These are phyloP conservation scores for Tetrapisispora iriomotensis DNA, from an alignment of 805 yeast species.

Conservation along the genomic window DNA sequence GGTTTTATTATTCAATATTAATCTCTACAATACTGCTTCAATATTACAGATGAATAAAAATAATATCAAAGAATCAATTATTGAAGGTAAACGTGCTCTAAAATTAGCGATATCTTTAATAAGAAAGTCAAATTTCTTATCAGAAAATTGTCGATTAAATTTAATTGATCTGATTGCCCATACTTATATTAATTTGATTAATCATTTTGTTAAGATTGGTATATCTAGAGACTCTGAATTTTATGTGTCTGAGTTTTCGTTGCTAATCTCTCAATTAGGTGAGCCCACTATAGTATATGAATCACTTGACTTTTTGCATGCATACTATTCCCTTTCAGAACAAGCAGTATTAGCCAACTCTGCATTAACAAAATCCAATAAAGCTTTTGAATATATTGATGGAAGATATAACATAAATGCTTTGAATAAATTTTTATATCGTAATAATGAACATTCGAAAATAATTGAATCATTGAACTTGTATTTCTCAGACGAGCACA, in stretches of 20 bases:
- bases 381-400: constrained; percentile 19
- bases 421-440: constrained; percentile 12
- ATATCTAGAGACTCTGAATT: constrained; percentile 48
- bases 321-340: constrained; percentile 17
- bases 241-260: constrained; percentile 41
- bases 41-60: constrained; percentile 11
- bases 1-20: constrained; percentile 23
- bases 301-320: constrained; percentile 11
- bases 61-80: constrained; percentile 18
- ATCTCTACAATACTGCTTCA: constrained; percentile 14
- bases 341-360: constrained; percentile 7
- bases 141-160: constrained; percentile 30
- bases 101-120: constrained; percentile 45
- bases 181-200: constrained; percentile 34
- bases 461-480: constrained; percentile 12
- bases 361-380: constrained; percentile 12
- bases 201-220: constrained; percentile 40
- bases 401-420: constrained; percentile 20
- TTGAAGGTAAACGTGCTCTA: constrained; percentile 39
- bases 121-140: constrained; percentile 28
- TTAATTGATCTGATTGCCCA: constrained; percentile 30
- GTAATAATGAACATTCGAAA: constrained; percentile 15
- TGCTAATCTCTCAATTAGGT: constrained; percentile 26
- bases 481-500: constrained; percentile 10
- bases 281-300: constrained; percentile 22